phyloP scores from a whole-genome alignment of 2,329 filamentous ascomycete genomes.

The Aspergillus unguis region DNA sequence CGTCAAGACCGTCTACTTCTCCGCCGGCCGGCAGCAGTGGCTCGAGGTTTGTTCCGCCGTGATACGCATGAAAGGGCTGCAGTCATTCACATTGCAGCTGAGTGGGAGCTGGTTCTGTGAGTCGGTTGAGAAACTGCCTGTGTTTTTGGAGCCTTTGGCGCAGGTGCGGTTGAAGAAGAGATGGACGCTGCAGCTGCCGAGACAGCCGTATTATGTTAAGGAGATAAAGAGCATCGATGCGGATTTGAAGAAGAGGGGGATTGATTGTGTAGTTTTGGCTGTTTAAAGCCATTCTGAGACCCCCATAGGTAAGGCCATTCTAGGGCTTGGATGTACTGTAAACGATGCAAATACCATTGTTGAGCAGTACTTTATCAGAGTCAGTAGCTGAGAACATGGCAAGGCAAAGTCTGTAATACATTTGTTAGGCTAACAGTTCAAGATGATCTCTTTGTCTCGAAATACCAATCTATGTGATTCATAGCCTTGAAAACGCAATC shows the following conservation, averaged over 20 bases:
- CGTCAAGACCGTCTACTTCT: slow-evolving; percentile 37
- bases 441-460: too few species aligned
- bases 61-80: slow-evolving; percentile 22
- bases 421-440: too few species aligned
- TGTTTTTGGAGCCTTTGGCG: slow-evolving; percentile 36
- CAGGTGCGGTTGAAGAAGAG: slow-evolving; percentile 21
- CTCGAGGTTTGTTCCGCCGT: slow-evolving; percentile 34
- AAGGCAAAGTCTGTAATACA: too few species aligned
- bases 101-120: slow-evolving; percentile 38
- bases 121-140: slow-evolving; percentile 32
- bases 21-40: slow-evolving; percentile 37
- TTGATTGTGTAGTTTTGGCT: slow-evolving; percentile 31
- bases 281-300: not conserved
- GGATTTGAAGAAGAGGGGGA: slow-evolving; percentile 31
- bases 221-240: slow-evolving; percentile 28
- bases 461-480: too few species aligned
- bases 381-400: too few species aligned
- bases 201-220: slow-evolving; percentile 33
- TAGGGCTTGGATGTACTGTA: too few species aligned
- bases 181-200: slow-evolving; percentile 34
- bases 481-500: too few species aligned
- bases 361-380: too few species aligned
- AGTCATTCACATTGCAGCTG: slow-evolving; percentile 32
- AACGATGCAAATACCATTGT: too few species aligned
- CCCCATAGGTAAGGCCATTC: too few species aligned